A percentile compares a stretch with the other conserved stretches of the same genome.
Evolutionary conservation across 192 early-diverging fungal species (phyloP).

Genomic region (Podila epicladia): DNA sequence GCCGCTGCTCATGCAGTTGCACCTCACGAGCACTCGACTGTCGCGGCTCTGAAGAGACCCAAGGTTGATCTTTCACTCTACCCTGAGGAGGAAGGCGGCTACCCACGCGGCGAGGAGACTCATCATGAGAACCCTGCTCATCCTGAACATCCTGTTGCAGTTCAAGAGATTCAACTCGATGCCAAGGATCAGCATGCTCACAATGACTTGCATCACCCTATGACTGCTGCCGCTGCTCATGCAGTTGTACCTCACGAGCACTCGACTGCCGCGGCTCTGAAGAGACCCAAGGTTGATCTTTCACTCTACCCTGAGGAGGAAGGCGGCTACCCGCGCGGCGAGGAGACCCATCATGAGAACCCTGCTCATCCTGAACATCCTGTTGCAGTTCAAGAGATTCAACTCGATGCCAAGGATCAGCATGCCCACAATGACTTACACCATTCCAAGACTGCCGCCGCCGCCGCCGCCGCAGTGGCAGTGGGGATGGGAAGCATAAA

Average conservation of each 20-base stretch:
- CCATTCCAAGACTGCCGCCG: not conserved
- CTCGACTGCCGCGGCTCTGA: not conserved
- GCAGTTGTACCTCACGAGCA: not conserved
- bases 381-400: not conserved
- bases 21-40: not conserved
- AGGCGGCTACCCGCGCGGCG: constrained; percentile 10
- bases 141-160: not conserved
- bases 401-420: not conserved
- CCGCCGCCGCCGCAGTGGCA: not conserved
- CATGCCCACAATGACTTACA: not conserved
- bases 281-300: not conserved
- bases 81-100: constrained; percentile 15
- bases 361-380: constrained; percentile 5
- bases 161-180: not conserved
- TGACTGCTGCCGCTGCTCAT: not conserved
- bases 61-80: not conserved
- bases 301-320: constrained; percentile 17
- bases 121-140: constrained; percentile 13
- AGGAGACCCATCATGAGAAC: constrained; percentile 9
- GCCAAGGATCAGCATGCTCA: not conserved
- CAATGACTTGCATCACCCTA: not conserved
- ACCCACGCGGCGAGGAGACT: constrained; percentile 11
- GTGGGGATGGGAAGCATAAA: not conserved
- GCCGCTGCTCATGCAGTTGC: not conserved
- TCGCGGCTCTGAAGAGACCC: not conserved